Evolutionary conservation across 495 filamentous ascomycete genomes (phyloP).

Genomic region (Venustampulla echinocandica): DNA sequence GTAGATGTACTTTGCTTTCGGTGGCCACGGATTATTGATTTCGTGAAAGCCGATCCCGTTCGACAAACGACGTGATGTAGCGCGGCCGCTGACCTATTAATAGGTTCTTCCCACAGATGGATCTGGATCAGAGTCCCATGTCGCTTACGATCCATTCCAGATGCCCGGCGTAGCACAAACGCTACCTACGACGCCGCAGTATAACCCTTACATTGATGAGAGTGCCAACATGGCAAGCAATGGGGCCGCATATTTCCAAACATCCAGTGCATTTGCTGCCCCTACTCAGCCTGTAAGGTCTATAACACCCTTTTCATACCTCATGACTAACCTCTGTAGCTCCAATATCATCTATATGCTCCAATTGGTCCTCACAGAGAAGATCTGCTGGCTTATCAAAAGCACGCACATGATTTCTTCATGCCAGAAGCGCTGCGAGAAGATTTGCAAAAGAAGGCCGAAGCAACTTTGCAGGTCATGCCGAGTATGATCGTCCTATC

Average conservation of each 20-base stretch:
- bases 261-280: constrained; percentile 34
- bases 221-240: constrained; percentile 36
- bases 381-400: constrained; percentile 71
- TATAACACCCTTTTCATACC: neutral
- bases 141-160: constrained; percentile 50
- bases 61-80: neutral
- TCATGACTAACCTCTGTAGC: constrained; percentile 36
- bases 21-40: too few species aligned
- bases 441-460: constrained; percentile 80
- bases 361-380: constrained; percentile 75
- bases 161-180: constrained; percentile 45
- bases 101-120: constrained; percentile 13
- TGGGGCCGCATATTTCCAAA: constrained; percentile 41
- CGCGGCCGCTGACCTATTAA: neutral
- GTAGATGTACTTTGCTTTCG: neutral
- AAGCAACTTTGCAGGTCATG: constrained; percentile 74
- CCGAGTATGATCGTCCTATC: constrained; percentile 49
- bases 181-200: constrained; percentile 38
- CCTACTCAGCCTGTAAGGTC: constrained; percentile 58
- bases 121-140: constrained; percentile 12
- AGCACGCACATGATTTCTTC: constrained; percentile 81
- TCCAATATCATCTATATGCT: constrained; percentile 89
- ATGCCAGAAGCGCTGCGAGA: constrained; percentile 76
- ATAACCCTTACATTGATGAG: constrained; percentile 62
- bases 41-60: too few species aligned